Evolutionary conservation across 345 rosid species (phyloP), one percentile per base, ranked within the genome.

Genomic region (Microthlaspi erraticum): DNA sequence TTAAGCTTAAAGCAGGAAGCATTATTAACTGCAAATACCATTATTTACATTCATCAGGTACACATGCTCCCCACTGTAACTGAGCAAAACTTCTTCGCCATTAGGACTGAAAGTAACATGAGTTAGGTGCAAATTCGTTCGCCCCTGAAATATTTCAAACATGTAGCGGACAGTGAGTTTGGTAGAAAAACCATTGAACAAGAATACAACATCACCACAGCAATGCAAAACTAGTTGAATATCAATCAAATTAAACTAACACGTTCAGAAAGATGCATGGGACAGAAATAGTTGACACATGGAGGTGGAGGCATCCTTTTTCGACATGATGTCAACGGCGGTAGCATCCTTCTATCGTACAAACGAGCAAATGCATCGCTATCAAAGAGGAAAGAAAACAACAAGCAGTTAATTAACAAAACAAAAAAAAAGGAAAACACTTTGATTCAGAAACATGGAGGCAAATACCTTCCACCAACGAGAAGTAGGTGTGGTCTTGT

Each of bases 361-460:
- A 94, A 60, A 51, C 99, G 93, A 44, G 96, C 99, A 85, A 94
- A 94, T 66, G 97, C 91, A 85, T 94, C 99, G 82, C 99, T 94
- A 86, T 74, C 70, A 80, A 61, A 71, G 65, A 81, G 68, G 61
- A 50, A 75, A 64, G 18, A 63, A 60, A 74, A 70, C 11, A 65
- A 20, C 12, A 34, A 67, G 32, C 52, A 31, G 66, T 58, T 51
- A 65, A 59, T 19, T 16, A 46, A n/a, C n/a, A n/a, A n/a, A n/a
- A n/a, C n/a, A n/a, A 36, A 14, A 10, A 52, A 13, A 43, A 63
- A 60, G 31, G 16, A 41, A 23, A 53, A 53, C 53, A 52, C 23
- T 31, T 29, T 52, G 34, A 52, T 38, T 38, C 39, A 44, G 41
- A 59, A 44, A 64, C 53, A 50, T 57, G 49, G 39, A 67, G 64